phyloP scores from a whole-genome alignment of 2,329 filamentous ascomycete genomes.

The Corynespora cassiicola region DNA sequence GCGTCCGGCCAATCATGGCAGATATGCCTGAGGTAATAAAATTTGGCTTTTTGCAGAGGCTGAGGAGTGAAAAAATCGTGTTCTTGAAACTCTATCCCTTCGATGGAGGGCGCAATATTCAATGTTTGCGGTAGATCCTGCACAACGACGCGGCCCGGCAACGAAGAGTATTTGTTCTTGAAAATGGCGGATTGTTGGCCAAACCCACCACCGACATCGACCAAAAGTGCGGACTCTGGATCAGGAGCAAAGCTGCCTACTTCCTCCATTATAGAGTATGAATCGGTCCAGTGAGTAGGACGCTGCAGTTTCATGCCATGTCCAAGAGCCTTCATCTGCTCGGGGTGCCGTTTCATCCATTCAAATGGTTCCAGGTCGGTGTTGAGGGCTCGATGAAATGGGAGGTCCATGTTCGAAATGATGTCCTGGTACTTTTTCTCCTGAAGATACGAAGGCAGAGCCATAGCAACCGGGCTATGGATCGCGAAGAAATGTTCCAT shows the following conservation, averaged over 20 bases:
- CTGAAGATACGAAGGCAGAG: slow-evolving; percentile 36
- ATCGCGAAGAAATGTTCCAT: slow-evolving; percentile 30
- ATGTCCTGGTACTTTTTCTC: slow-evolving; percentile 34
- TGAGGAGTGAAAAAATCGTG: slow-evolving; percentile 44
- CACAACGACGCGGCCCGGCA: slow-evolving; percentile 26
- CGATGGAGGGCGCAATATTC: slow-evolving; percentile 12
- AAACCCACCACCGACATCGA: slow-evolving; percentile 42
- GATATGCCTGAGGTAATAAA: slow-evolving; percentile 41
- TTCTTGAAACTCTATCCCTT: slow-evolving; percentile 33
- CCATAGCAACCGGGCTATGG: slow-evolving; percentile 26
- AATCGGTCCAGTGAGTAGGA: slow-evolving; percentile 23
- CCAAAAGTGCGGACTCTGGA: slow-evolving; percentile 25
- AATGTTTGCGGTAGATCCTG: slow-evolving; percentile 35
- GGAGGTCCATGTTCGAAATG: slow-evolving; percentile 26
- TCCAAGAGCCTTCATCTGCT: slow-evolving; percentile 33
- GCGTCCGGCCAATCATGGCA: slow-evolving; percentile 42
- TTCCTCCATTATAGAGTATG: slow-evolving; percentile 23
- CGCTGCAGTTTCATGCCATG: slow-evolving; percentile 36
- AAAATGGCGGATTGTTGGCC: slow-evolving; percentile 32
- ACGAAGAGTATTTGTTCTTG: slow-evolving; percentile 19
- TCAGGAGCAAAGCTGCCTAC: slow-evolving; percentile 20
- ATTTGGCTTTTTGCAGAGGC: slow-evolving; percentile 33
- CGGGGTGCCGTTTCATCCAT: slow-evolving; percentile 30
- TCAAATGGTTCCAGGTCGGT: slow-evolving; percentile 35
- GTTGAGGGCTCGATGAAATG: slow-evolving; percentile 32